Evolutionary conservation across 345 rosid genomes (phyloP).

Genomic region (Carallia pectinifolia): DNA sequence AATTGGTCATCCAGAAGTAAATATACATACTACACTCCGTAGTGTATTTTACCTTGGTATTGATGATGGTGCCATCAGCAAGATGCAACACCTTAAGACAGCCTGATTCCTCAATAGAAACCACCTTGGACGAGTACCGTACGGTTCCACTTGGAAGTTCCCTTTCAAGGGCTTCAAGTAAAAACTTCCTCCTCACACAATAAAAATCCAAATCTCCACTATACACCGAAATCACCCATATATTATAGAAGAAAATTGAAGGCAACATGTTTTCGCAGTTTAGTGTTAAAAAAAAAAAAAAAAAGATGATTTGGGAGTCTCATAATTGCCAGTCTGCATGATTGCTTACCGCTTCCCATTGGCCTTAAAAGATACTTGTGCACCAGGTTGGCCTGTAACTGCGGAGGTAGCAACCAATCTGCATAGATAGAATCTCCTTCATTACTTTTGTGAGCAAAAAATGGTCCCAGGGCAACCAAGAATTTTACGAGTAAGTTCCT

Average conservation of each 20-base stretch:
- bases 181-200: constrained; percentile 48
- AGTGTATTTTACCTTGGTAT: constrained; percentile 48
- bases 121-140: constrained; percentile 63
- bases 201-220: constrained; percentile 50
- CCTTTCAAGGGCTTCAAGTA: constrained; percentile 52
- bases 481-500: no score
- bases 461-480: no score
- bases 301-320: not conserved
- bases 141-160: constrained; percentile 62
- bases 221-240: not conserved
- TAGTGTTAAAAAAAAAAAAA: no score
- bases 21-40: no score
- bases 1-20: not conserved
- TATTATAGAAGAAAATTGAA: not conserved
- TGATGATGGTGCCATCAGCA: constrained; percentile 53
- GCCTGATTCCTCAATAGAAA: constrained; percentile 57
- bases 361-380: constrained; percentile 7
- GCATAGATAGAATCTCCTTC: constrained; percentile 9
- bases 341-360: constrained; percentile 34
- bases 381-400: constrained; percentile 15
- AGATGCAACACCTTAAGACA: constrained; percentile 50
- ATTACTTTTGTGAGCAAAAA: no score
- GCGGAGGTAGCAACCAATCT: constrained; percentile 34
- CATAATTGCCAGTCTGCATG: not conserved
- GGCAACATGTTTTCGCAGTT: no score